phyloP scores from a whole-genome alignment of 305 asterid genomes.

The Solanum hybrid region DNA sequence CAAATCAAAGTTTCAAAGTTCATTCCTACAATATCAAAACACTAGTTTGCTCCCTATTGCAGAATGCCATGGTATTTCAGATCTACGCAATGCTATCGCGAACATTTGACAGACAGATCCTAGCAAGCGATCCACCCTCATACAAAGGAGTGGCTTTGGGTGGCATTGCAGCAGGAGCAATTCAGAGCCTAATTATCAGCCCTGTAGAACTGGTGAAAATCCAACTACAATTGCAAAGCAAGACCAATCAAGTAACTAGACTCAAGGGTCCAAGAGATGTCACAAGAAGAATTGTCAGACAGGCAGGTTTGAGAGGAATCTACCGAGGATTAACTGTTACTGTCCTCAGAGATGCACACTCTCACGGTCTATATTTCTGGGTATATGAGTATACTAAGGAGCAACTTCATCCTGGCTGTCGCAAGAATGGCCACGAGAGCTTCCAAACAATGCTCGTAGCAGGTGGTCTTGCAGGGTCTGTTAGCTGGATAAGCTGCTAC shows the following conservation, averaged over 20 bases:
- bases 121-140: slow-evolving; percentile 41
- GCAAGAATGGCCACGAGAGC: slow-evolving; percentile 40
- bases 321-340: slow-evolving; percentile 63
- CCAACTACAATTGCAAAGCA: slow-evolving; percentile 52
- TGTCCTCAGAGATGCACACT: slow-evolving; percentile 59
- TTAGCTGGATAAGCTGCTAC: slow-evolving; percentile 73
- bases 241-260: slow-evolving; percentile 7
- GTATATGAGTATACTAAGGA: slow-evolving; percentile 59
- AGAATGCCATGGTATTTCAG: slow-evolving; percentile 82
- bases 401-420: slow-evolving; percentile 61
- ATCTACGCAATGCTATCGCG: slow-evolving; percentile 47
- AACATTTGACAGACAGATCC: slow-evolving; percentile 26
- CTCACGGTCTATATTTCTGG: slow-evolving; percentile 66
- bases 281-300: slow-evolving; percentile 28
- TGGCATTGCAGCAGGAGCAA: slow-evolving; percentile 60
- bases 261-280: slow-evolving; percentile 42
- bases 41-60: slow-evolving; percentile 15
- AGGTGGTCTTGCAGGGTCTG: slow-evolving; percentile 71
- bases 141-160: slow-evolving; percentile 49
- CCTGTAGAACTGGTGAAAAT: slow-evolving; percentile 78
- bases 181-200: slow-evolving; percentile 59
- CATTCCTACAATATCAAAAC: neutral
- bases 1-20: neutral
- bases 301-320: slow-evolving; percentile 52
- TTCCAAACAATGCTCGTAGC: slow-evolving; percentile 55